Base-by-base conservation (phyloP, 257 asterid species). In the Marsdenia floribunda region DNA sequence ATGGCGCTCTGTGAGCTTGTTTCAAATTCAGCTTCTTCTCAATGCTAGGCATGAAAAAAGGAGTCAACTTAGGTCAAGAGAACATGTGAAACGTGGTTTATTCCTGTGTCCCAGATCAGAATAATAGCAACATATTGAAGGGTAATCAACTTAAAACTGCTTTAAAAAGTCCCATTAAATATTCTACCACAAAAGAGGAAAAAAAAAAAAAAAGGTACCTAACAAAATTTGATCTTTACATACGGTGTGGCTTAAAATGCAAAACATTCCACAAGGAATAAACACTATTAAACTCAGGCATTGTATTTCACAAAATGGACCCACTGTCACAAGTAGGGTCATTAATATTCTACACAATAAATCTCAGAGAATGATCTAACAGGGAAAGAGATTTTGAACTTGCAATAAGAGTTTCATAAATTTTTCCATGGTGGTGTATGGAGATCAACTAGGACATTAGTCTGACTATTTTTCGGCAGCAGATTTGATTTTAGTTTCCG, bases 401-500 rank as follows among this genome's bases (percentile, higher is more conserved):
- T 46, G 69, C 64, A 46, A 76, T 54, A 46, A 13, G 29, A 10
- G 29, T 57, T 40, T 18, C 29, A 26, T 47, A 58, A 46, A 42
- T 40, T 26, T 40, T 58, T 52, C 40, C 63, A 44, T 10, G n/a
- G 33, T 5, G 53, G 53, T 13, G 33, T 13, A 57, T 19, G 18
- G 52, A 49, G 14, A 18, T 38, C 15, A 38, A 37, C 52, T 18
- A 66, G 50, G 22, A 38, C 50, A 16, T 19, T 38, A 66, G 19
- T 19, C 71, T 35, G 40, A 66, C 50, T 38, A 60, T 46, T 58
- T 26, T 22, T 69, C 75, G 29, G 53, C 54, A 58, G 49, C 38
- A 63, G 26, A 55, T 49, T 52, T 52, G 16, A 58, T 75, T 78
- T 74, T 64, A 64, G 78, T 44, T 76, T 73, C 65, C 18, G 72